Conservation (phyloP, 768 basidiomycete species). For the Vararia minispora region DNA sequence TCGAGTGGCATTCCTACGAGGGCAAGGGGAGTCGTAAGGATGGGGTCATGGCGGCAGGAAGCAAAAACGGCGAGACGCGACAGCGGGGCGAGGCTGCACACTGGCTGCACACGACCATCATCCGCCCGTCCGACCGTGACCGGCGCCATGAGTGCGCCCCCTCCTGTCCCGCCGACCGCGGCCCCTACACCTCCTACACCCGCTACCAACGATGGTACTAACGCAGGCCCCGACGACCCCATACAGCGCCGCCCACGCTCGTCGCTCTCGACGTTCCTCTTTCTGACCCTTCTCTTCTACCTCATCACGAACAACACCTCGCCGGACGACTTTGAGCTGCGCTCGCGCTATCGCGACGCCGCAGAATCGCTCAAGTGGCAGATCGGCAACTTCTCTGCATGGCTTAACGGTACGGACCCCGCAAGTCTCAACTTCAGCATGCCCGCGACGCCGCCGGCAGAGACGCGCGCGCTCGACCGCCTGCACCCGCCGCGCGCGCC, state of each 20-base stretch:
- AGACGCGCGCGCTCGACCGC: conserved; percentile 36
- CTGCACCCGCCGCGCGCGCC: conserved; percentile 34
- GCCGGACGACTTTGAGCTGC: conserved; percentile 51
- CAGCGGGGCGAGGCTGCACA: too few species aligned
- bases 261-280: conserved; percentile 62
- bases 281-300: conserved; percentile 65
- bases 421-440: conserved; percentile 51
- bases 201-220: too few species aligned
- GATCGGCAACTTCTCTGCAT: conserved; percentile 62
- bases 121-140: too few species aligned
- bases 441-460: conserved; percentile 30
- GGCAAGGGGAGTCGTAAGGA: too few species aligned
- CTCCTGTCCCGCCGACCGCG: too few species aligned
- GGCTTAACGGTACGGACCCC: conserved; percentile 56
- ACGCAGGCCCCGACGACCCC: neutral
- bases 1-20: too few species aligned
- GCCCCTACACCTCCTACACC: too few species aligned
- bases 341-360: conserved; percentile 58
- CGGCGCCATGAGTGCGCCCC: too few species aligned
- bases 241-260: conserved; percentile 32
- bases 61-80: too few species aligned
- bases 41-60: too few species aligned
- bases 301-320: conserved; percentile 63
- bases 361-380: conserved; percentile 46
- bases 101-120: too few species aligned